A percentile compares a stretch with the other conserved stretches of the same genome.
These are phyloP conservation scores for Platismatia glauca DNA, from an alignment of 495 filamentous ascomycete genomes.

Conservation along the genomic window DNA sequence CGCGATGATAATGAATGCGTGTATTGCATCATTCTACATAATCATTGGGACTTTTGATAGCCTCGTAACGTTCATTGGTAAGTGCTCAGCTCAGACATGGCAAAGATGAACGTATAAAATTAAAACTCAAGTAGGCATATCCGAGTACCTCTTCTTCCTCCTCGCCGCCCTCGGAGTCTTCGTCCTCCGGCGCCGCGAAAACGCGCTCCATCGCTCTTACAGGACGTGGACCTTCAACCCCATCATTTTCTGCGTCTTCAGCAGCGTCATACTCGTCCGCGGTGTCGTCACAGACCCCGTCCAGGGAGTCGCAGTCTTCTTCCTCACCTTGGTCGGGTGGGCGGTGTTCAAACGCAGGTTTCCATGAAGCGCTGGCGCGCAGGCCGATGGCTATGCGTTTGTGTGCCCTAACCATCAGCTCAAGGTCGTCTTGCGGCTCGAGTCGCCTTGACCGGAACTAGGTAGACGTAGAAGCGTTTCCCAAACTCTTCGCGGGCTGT, in stretches of 20 bases:
- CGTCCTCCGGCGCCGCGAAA: constrained; percentile 3
- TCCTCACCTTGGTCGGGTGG: constrained; percentile 1
- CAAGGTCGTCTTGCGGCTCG: too few species aligned
- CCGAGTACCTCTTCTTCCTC: constrained; percentile 9
- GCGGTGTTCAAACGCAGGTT: neutral
- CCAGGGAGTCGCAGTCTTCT: constrained; percentile 7
- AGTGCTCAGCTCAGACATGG: neutral
- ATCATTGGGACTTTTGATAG: constrained; percentile 8
- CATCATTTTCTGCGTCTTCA: neutral
- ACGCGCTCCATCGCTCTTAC: neutral
- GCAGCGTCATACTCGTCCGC: neutral
- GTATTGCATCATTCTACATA: neutral
- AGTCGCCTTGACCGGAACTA: too few species aligned
- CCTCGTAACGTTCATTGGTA: constrained; percentile 3
- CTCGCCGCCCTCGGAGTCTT: neutral
- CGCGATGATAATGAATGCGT: neutral
- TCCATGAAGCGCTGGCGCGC: too few species aligned
- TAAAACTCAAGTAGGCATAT: neutral
- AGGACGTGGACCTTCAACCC: constrained; percentile 6
- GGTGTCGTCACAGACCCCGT: neutral
- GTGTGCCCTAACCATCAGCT: too few species aligned
- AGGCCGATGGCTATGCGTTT: too few species aligned
- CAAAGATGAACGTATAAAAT: neutral
- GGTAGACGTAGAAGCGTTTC: too few species aligned
- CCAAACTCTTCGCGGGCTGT: too few species aligned